Evolutionary conservation across 352 stramenopile species (phyloP).

Genomic region (Phytopythium vexans): DNA sequence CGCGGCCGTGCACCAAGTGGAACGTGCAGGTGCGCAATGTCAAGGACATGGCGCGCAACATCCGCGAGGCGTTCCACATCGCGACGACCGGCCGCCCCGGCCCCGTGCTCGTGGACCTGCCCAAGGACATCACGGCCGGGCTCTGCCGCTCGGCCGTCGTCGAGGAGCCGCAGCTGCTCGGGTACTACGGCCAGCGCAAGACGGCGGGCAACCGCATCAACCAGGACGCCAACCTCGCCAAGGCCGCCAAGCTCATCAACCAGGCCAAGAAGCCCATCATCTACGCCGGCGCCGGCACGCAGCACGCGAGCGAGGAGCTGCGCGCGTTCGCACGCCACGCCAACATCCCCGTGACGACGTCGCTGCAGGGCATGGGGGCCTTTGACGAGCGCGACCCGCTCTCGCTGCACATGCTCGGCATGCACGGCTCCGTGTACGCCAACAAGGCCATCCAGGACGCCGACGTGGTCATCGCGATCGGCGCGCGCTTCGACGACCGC

Average conservation of each 20-base stretch:
- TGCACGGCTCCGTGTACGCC: constrained; percentile 95
- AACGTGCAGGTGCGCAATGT: constrained; percentile 96
- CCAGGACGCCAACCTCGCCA: constrained; percentile 70
- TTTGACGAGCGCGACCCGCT: constrained; percentile 94
- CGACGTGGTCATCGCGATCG: constrained; percentile 93
- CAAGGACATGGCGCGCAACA: constrained; percentile 92
- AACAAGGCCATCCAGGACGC: constrained; percentile 96
- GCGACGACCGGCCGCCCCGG: constrained; percentile 91
- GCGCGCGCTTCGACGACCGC: constrained; percentile 95
- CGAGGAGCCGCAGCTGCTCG: constrained; percentile 74
- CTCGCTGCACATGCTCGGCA: constrained; percentile 96
- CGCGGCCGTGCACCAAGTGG: constrained; percentile 93
- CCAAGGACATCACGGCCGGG: constrained; percentile 92
- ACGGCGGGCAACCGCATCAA: constrained; percentile 77
- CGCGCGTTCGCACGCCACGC: constrained; percentile 88
- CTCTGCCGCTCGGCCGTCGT: constrained; percentile 69
- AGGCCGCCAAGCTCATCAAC: constrained; percentile 88
- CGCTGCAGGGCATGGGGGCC: constrained; percentile 90
- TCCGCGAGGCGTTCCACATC: constrained; percentile 96
- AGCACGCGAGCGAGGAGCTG: constrained; percentile 88
- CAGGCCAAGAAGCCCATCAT: constrained; percentile 95
- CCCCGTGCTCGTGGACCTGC: constrained; percentile 94
- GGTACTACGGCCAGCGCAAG: constrained; percentile 86
- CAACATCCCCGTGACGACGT: constrained; percentile 95
- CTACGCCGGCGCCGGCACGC: constrained; percentile 91